These are phyloP conservation scores for Daldinia vernicosa DNA, from an alignment of 495 filamentous ascomycete genomes.

Conservation along the genomic window DNA sequence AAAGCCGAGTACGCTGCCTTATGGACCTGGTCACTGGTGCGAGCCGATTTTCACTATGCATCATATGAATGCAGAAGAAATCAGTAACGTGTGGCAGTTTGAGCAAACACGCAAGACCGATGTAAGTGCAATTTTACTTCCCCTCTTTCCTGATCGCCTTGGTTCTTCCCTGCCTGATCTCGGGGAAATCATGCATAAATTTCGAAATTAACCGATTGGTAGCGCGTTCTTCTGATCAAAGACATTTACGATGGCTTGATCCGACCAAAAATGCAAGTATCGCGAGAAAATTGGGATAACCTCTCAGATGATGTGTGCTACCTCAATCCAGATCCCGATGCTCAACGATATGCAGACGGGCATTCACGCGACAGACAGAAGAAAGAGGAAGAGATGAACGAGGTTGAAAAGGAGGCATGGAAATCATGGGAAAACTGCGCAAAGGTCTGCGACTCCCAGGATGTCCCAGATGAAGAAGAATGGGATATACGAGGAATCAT, in stretches of 20 bases:
- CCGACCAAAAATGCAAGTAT: conserved; percentile 44
- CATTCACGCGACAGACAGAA: conserved; percentile 40
- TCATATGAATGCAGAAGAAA: conserved; percentile 54
- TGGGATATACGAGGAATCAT: conserved; percentile 17
- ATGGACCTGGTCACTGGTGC: conserved; percentile 62
- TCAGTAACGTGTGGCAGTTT: conserved; percentile 48
- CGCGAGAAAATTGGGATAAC: conserved; percentile 57
- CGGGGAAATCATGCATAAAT: not conserved
- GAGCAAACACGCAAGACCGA: conserved; percentile 51
- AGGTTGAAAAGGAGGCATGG: conserved; percentile 49
- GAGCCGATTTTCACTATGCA: conserved; percentile 65
- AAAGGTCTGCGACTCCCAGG: conserved; percentile 52
- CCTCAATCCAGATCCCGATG: conserved; percentile 44
- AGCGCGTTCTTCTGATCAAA: conserved; percentile 51
- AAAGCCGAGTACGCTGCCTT: conserved; percentile 53
- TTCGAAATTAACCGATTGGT: not conserved
- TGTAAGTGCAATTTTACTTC: conserved; percentile 39
- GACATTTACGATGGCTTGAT: conserved; percentile 56
- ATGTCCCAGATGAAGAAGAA: conserved; percentile 44
- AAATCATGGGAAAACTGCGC: conserved; percentile 52
- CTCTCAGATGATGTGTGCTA: conserved; percentile 53
- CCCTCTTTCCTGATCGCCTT: conserved; percentile 24
- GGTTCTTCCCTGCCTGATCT: not conserved
- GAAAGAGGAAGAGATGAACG: conserved; percentile 49
- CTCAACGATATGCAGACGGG: conserved; percentile 35